Conservation (phyloP, 2,329 filamentous ascomycete genomes). For the Cytospora piceae region DNA sequence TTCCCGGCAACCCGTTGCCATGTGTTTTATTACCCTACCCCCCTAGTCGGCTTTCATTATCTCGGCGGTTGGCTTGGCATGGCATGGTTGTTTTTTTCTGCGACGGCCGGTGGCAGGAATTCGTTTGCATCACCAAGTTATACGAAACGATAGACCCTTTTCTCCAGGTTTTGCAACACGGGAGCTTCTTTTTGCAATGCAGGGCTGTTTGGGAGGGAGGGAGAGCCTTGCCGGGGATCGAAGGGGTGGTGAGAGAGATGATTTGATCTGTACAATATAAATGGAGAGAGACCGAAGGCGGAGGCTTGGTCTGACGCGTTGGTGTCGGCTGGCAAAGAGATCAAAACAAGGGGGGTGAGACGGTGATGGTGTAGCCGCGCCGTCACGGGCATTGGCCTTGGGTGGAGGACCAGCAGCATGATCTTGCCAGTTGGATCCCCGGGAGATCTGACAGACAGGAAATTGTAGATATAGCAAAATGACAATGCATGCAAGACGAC, state of each 20-base stretch:
- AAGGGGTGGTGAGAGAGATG: slow-evolving; percentile 1
- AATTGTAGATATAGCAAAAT: slow-evolving; percentile 23
- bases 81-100: slow-evolving; percentile 21
- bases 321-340: not conserved
- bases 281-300: not conserved
- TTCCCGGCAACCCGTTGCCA: slow-evolving; percentile 10
- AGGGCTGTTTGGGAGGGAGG: slow-evolving; percentile 6
- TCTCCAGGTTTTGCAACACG: slow-evolving; percentile 9
- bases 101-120: slow-evolving; percentile 15
- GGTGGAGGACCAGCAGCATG: not conserved
- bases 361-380: not conserved
- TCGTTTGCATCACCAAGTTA: slow-evolving; percentile 24
- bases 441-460: slow-evolving; percentile 10
- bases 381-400: slow-evolving; percentile 10
- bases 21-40: slow-evolving; percentile 21
- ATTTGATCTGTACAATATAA: slow-evolving; percentile 23
- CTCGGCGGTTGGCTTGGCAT: slow-evolving; percentile 25
- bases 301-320: not conserved
- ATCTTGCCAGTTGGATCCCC: slow-evolving; percentile 17
- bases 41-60: slow-evolving; percentile 10
- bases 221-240: slow-evolving; percentile 9
- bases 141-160: slow-evolving; percentile 26
- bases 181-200: slow-evolving; percentile 5
- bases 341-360: not conserved
- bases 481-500: slow-evolving; percentile 17